A percentile compares a stretch with the other conserved stretches of the same genome.
These are phyloP conservation scores for Dactylellina parvicollis DNA, from an alignment of 2,329 filamentous ascomycete species.

Conservation along the genomic window DNA sequence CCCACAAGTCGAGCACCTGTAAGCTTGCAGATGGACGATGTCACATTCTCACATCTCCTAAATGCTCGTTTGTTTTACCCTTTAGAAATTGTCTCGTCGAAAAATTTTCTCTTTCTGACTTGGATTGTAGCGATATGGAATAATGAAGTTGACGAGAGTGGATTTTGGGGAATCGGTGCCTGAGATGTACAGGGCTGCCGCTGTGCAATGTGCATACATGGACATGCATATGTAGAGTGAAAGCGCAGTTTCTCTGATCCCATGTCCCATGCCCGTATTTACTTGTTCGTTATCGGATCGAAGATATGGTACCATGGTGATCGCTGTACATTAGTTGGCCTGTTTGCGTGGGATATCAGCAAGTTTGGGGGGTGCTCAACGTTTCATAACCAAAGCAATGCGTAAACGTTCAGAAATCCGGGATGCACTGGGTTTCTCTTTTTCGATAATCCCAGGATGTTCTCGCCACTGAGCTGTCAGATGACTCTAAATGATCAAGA, in stretches of 20 bases:
- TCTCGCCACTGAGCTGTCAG: conserved; percentile 4
- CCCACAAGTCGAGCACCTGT: conserved; percentile 26
- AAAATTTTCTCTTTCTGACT: too few relatives aligned
- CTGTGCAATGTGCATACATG: conserved; percentile 9
- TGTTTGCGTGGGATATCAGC: conserved; percentile 12
- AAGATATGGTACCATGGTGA: too few relatives aligned
- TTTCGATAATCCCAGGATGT: not conserved
- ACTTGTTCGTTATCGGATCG: conserved; percentile 7
- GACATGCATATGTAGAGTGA: not conserved
- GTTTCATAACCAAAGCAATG: too few relatives aligned
- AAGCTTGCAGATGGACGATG: conserved; percentile 34
- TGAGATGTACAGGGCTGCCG: conserved; percentile 20
- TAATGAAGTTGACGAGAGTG: too few relatives aligned
- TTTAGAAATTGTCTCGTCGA: not conserved
- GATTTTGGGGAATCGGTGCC: conserved; percentile 29
- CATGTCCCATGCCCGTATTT: not conserved
- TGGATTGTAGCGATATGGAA: too few relatives aligned
- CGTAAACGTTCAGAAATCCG: not conserved
- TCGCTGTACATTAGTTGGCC: too few relatives aligned
- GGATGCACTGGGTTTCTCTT: not conserved
- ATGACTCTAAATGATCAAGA: too few relatives aligned
- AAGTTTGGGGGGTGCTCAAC: conserved; percentile 8
- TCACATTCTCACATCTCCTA: conserved; percentile 12
- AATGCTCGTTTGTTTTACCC: conserved; percentile 19
- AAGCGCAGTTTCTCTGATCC: too few relatives aligned